Conservation (phyloP, 306 rosid species). For the Carpinus viminea region DNA sequence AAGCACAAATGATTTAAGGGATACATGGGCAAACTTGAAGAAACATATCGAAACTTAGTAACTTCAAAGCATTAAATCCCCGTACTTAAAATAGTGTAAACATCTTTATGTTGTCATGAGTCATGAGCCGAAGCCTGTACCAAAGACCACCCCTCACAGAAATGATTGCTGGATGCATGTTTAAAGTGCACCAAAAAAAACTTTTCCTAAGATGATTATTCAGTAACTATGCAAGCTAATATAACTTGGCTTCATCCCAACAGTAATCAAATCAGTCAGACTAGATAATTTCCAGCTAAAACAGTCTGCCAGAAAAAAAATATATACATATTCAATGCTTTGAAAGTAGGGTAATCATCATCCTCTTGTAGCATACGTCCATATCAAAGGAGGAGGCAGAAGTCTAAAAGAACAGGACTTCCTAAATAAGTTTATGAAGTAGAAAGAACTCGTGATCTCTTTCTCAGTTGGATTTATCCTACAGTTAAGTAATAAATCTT, state of each 20-base stretch:
- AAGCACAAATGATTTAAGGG: no score
- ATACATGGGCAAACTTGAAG: no score
- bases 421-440: not conserved
- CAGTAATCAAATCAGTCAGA: not conserved
- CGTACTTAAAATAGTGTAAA: not conserved
- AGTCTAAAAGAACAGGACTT: not conserved
- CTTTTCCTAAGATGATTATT: not conserved
- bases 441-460: not conserved
- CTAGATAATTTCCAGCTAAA: not conserved
- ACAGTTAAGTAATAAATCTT: not conserved
- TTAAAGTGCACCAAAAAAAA: not conserved
- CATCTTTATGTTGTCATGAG: not conserved
- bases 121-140: not conserved
- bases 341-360: not conserved
- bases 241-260: not conserved
- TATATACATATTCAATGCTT: not conserved
- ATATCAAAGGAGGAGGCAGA: not conserved
- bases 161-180: not conserved
- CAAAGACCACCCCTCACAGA: not conserved
- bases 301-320: not conserved
- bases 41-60: no score
- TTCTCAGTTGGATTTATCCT: not conserved
- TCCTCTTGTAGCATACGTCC: not conserved
- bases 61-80: not conserved
- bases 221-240: not conserved